Conservation (phyloP, 441 rosid species). For the Jatropha podagrica region DNA sequence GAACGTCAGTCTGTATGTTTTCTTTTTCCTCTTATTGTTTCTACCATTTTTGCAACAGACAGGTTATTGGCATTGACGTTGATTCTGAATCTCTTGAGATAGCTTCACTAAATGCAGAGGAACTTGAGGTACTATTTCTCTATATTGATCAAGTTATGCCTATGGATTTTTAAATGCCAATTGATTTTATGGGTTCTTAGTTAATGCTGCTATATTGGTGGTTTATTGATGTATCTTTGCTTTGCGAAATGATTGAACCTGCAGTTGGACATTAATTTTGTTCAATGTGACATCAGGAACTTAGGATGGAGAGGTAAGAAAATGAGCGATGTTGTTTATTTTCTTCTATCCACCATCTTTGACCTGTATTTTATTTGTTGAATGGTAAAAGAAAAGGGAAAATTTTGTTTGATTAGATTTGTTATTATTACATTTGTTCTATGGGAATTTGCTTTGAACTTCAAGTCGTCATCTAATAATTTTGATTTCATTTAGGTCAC, state of each 20-base stretch:
- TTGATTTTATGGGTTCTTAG: not conserved
- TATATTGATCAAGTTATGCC: slow-evolving; percentile 5
- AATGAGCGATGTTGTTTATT: not conserved
- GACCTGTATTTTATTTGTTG: not conserved
- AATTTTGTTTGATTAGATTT: not conserved
- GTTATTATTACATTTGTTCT: not conserved
- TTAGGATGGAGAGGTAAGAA: slow-evolving; percentile 65
- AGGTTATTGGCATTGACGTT: slow-evolving; percentile 74
- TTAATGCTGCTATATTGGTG: not conserved
- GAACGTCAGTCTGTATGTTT: not conserved
- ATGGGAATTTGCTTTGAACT: slow-evolving; percentile 1
- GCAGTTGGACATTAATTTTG: slow-evolving; percentile 80
- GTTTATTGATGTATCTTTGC: slow-evolving; percentile 18
- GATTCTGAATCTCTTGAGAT: slow-evolving; percentile 74
- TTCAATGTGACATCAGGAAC: slow-evolving; percentile 69
- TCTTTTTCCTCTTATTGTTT: slow-evolving; percentile 9
- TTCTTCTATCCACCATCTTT: not conserved
- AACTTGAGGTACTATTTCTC: slow-evolving; percentile 61
- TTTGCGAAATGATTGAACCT: slow-evolving; percentile 24
- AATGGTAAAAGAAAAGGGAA: slow-evolving; percentile 6
- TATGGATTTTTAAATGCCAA: not conserved
- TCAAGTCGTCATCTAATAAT: slow-evolving; percentile 12
- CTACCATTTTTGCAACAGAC: slow-evolving; percentile 41
- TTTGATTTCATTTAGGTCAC: slow-evolving; percentile 40
- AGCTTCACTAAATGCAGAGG: slow-evolving; percentile 75